phyloP scores from a whole-genome alignment of 306 rosid genomes.

The Phaseolus lunatus region DNA sequence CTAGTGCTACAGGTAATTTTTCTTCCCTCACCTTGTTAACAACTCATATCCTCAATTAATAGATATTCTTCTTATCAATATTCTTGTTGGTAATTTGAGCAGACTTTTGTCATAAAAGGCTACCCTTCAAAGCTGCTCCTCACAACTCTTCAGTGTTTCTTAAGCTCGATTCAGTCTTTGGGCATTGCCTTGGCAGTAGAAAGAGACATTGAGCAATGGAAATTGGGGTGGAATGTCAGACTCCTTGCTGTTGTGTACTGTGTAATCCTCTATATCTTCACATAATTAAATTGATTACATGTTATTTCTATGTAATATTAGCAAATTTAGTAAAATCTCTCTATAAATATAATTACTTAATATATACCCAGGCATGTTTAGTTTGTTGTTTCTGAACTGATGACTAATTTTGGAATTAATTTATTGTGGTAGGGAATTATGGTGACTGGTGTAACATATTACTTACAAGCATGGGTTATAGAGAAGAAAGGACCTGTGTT shows the following conservation, averaged over 20 bases:
- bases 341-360: neutral
- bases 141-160: conserved; percentile 70
- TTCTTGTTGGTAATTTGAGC: conserved; percentile 3
- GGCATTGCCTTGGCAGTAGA: conserved; percentile 69
- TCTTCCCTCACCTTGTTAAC: neutral
- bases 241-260: conserved; percentile 75
- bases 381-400: neutral
- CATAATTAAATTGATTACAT: conserved; percentile 5
- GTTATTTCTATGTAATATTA: neutral
- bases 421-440: conserved; percentile 64
- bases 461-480: conserved; percentile 83
- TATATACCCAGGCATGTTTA: neutral
- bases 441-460: conserved; percentile 80
- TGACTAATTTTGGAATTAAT: conserved; percentile 13
- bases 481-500: conserved; percentile 91
- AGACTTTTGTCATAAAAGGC: conserved; percentile 67
- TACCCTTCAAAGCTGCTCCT: conserved; percentile 81
- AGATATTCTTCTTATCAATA: neutral
- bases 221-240: conserved; percentile 73
- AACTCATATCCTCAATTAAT: neutral
- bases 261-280: conserved; percentile 52
- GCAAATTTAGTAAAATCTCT: neutral
- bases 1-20: conserved; percentile 76
- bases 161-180: conserved; percentile 72
- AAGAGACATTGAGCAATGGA: conserved; percentile 77